Conservation (phyloP, 1,284 basidiomycete species). For the Puccinia brachypodii region DNA sequence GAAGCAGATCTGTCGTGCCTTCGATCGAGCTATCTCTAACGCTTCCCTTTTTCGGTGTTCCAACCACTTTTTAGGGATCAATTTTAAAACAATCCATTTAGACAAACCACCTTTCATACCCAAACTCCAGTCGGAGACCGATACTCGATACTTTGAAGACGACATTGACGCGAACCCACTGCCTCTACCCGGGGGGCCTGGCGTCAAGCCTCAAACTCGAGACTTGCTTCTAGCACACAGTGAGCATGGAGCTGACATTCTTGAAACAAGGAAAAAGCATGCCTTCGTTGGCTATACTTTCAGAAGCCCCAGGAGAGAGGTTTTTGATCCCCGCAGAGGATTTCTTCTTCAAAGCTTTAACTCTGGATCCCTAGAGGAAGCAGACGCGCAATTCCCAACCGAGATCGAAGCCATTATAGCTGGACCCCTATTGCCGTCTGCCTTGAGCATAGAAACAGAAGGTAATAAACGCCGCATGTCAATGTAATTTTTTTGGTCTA, state of each 20-base stretch:
- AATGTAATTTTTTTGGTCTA: not conserved
- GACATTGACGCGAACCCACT: constrained; percentile 88
- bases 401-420: not conserved
- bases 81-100: constrained; percentile 77
- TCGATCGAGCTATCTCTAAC: not conserved
- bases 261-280: constrained; percentile 84
- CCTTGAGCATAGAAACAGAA: not conserved
- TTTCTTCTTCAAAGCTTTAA: constrained; percentile 13
- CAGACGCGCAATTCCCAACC: not conserved
- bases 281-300: constrained; percentile 87
- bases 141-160: constrained; percentile 68
- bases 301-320: constrained; percentile 22
- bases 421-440: not conserved
- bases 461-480: constrained; percentile 18
- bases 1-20: not conserved
- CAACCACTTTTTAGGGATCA: constrained; percentile 61
- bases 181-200: constrained; percentile 81
- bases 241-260: constrained; percentile 76
- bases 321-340: constrained; percentile 47
- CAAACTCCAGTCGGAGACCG: constrained; percentile 72
- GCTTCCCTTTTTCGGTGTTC: not conserved
- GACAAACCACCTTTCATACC: constrained; percentile 83
- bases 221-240: constrained; percentile 84
- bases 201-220: constrained; percentile 74
- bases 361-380: not conserved